Evolutionary conservation across 1,139 yeast genomes (phyloP), one percentile per base, ranked within the genome.

Genomic region (Kodamaea ohmeri): DNA sequence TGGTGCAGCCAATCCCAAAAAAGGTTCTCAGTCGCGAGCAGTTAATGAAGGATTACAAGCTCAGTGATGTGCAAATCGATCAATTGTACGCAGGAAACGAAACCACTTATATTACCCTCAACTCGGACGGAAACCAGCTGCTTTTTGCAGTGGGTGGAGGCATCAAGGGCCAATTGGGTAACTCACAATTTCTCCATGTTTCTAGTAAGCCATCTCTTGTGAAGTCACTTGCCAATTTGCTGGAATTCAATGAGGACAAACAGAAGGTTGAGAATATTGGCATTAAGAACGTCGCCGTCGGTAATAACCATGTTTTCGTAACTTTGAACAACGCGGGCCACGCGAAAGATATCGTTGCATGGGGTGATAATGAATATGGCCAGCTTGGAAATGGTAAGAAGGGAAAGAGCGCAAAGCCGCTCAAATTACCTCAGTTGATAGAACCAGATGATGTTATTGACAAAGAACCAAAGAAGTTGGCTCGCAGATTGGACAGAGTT

Each of bases 351-450:
- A 83, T 88, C 15, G 58, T 84, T 33, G 74, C 70, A 3, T 87
- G 95, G 86, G 98, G 98, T 14, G 83, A 80, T 32, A 90, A 89
- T 56, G 84, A 80, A 50, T 67, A 49, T 48, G 95, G 94, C 16
- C 96, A 90, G 61, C 71, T 86, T 35, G 97, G 95, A 14, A 88
- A 81, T 52, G 95, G 96, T 16, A 84, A 82, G 53, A 66, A 72
- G 26, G 72, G 73, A 43, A 82, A 83, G 55, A 60, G 72, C 12
- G 65, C 80, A 25, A 71, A 69, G 47, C 95, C 96, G 1, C 40
- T 56, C 0, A 58, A 63, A 11, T 54, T 78, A 31, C 87, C 87
- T 3, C 65, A 71, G 26, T 56, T 84, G 19, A 51, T 83, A 8
- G 86, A 81, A 52, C 87, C 88, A 2, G 50, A 52, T 25, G 74